Evolutionary conservation across 2,329 filamentous ascomycete species (phyloP).

Genomic region (Paraphoma chrysanthemicola): DNA sequence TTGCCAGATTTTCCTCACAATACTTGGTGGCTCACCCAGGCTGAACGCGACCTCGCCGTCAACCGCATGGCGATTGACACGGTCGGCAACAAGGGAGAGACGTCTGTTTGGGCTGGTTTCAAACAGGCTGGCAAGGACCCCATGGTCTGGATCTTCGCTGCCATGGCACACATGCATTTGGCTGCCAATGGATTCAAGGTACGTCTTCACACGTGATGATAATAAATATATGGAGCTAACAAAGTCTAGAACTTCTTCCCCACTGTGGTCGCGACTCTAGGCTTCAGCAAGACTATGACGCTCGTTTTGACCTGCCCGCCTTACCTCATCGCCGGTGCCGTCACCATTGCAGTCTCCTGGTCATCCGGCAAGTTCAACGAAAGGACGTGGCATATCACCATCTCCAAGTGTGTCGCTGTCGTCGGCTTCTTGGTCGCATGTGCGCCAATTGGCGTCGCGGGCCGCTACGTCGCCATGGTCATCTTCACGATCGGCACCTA

Average conservation of each 20-base stretch:
- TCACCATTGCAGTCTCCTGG: slow-evolving; percentile 45
- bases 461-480: slow-evolving; percentile 38
- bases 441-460: slow-evolving; percentile 45
- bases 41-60: slow-evolving; percentile 51
- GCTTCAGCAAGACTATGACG: slow-evolving; percentile 58
- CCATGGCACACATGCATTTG: slow-evolving; percentile 39
- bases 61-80: slow-evolving; percentile 55
- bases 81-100: slow-evolving; percentile 54
- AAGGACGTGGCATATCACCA: slow-evolving; percentile 50
- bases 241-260: slow-evolving; percentile 57
- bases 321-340: slow-evolving; percentile 30
- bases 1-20: slow-evolving; percentile 49
- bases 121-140: slow-evolving; percentile 59
- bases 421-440: slow-evolving; percentile 49
- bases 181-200: slow-evolving; percentile 27
- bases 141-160: slow-evolving; percentile 51
- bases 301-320: slow-evolving; percentile 55
- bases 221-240: background rate
- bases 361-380: slow-evolving; percentile 49
- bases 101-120: slow-evolving; percentile 57
- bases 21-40: slow-evolving; percentile 55
- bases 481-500: slow-evolving; percentile 47
- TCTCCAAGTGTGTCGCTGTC: slow-evolving; percentile 47
- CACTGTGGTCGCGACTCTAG: slow-evolving; percentile 58
- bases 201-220: too few relatives aligned